A percentile compares a stretch with the other conserved stretches of the same genome.
These are phyloP conservation scores for Bipolaris gigantea DNA, from an alignment of 2,329 filamentous ascomycete genomes.

Conservation along the genomic window DNA sequence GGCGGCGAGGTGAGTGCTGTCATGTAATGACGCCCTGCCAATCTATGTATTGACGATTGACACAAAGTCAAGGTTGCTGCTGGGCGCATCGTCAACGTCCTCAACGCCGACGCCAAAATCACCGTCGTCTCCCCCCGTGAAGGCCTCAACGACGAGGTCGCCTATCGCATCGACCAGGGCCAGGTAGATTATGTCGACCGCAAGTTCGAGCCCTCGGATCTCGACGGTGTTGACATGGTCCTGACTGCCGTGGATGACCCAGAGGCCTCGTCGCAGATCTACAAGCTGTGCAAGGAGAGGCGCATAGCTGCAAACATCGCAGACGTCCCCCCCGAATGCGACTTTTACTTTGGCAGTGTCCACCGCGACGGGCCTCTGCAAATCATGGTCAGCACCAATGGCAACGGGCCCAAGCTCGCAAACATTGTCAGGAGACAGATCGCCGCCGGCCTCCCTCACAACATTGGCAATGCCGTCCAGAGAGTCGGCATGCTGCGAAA, in stretches of 20 bases:
- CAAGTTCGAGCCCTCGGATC: conserved; percentile 81
- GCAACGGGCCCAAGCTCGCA: conserved; percentile 88
- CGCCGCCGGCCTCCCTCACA: conserved; percentile 71
- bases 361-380: conserved; percentile 94
- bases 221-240: conserved; percentile 83
- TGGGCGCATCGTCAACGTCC: conserved; percentile 87
- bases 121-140: conserved; percentile 78
- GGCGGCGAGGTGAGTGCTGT: conserved; percentile 77
- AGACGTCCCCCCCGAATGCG: conserved; percentile 93
- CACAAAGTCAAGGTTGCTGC: conserved; percentile 75
- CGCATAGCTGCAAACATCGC: conserved; percentile 92
- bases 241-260: conserved; percentile 93
- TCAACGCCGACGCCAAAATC: conserved; percentile 91
- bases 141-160: conserved; percentile 86
- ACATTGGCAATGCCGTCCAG: conserved; percentile 82
- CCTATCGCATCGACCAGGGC: conserved; percentile 72
- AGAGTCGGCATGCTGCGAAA: conserved; percentile 78
- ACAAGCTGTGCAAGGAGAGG: conserved; percentile 86
- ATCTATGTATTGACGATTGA: conserved; percentile 37
- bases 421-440: conserved; percentile 84
- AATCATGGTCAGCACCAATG: conserved; percentile 98
- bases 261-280: conserved; percentile 84
- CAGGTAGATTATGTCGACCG: conserved; percentile 82
- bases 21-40: not conserved
- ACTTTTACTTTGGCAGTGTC: conserved; percentile 97